Evolutionary conservation across 1,284 basidiomycete species (phyloP), one percentile per base, ranked within the genome.

Genomic region (Marasmius tenuissimus): DNA sequence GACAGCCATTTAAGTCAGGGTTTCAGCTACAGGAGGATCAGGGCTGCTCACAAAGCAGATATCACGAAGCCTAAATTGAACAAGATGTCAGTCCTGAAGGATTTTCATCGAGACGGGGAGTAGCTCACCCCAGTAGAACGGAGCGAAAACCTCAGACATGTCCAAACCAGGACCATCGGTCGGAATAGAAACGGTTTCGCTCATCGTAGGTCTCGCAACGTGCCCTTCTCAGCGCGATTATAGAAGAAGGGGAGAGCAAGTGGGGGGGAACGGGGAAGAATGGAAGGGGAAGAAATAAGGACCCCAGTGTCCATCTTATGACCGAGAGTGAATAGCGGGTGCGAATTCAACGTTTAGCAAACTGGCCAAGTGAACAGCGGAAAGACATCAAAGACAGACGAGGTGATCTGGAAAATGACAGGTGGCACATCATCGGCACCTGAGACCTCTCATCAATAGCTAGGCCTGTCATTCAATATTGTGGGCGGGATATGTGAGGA

Each of bases 91-190:
- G 33, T 58, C 35, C 4, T 27, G 35, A 48, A 42, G 38, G 10
- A 12, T 22, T 27, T 47, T 8, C 33, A n/a, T n/a, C 16, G 38
- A 38, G 27, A 22, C 20, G 12, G 14, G 12, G 18, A 16, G 35
- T 11, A 10, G 62, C 65, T 38, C 58, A 72, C 71, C 70, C 71
- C 71, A 72, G 52, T 69, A 72, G 40, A 72, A 65, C 11, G 70
- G 69, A 16, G 68, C 66, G 63, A 72, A 72, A 11, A 61, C 61
- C 16, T 57, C 57, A 6, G 71, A 69, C 61, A 71, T 63, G 45
- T 72, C 61, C 12, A 68, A 68, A 18, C 64, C 67, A 48, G 53
- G 40, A 34, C 39, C 40, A 20, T 49, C 52, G 20, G 49, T 54
- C 20, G 45, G 20, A 20, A 47, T 47, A 8, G 45, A 18, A 47